phyloP scores from a whole-genome alignment of 2,329 filamentous ascomycete species.

The Periconia sp. region DNA sequence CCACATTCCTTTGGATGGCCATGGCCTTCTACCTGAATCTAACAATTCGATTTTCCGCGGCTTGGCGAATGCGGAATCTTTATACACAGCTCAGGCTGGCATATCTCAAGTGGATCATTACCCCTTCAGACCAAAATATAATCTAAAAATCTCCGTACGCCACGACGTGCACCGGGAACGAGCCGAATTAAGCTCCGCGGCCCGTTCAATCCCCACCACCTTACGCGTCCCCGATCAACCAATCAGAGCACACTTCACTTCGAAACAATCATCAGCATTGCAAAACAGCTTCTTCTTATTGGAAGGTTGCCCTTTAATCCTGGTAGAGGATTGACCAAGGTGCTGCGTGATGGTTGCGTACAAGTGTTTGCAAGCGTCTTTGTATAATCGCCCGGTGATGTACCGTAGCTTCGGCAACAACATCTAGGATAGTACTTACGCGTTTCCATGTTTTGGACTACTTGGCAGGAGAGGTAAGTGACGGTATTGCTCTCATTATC shows the following conservation, averaged over 20 bases:
- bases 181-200: conserved; percentile 1
- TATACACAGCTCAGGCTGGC: no score
- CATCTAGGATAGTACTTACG: not conserved
- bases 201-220: conserved; percentile 3
- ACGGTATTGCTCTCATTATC: not conserved
- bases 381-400: not conserved
- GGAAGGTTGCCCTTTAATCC: not conserved
- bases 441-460: not conserved
- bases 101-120: no score
- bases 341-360: not conserved
- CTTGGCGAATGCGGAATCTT: no score
- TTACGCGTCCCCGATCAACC: conserved; percentile 5
- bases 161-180: no score
- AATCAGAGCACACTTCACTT: not conserved
- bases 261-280: not conserved
- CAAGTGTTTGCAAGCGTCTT: not conserved
- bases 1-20: no score
- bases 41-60: no score
- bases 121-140: no score
- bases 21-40: no score
- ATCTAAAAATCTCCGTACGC: no score
- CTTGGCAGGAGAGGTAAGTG: not conserved
- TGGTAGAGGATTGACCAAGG: not conserved
- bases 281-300: not conserved
- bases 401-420: not conserved